Percentiles rank a stretch among this genome's conserved stretches.
These are phyloP conservation scores for Malus fusca DNA, from an alignment of 306 rosid species.

Conservation along the genomic window DNA sequence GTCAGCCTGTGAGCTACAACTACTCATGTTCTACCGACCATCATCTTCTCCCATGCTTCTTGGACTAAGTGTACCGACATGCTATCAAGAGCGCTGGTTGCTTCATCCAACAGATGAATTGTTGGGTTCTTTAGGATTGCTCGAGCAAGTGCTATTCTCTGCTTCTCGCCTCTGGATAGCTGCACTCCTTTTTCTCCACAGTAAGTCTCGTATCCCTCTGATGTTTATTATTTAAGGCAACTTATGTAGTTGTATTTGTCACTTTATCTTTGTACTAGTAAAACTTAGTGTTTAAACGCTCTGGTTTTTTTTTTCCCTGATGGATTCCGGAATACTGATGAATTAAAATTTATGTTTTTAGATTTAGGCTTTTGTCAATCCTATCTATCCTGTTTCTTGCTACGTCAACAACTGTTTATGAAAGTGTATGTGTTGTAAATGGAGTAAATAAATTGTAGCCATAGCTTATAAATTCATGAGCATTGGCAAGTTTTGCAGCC, in stretches of 20 bases:
- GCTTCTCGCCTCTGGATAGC: slow-evolving; percentile 80
- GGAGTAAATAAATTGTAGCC: not conserved
- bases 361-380: too few species aligned
- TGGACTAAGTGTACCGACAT: slow-evolving; percentile 64
- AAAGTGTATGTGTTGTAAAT: too few species aligned
- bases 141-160: slow-evolving; percentile 79
- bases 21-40: slow-evolving; percentile 69
- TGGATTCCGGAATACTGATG: too few species aligned
- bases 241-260: too few species aligned
- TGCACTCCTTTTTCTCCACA: slow-evolving; percentile 86
- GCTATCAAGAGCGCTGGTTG: slow-evolving; percentile 79
- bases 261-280: too few species aligned
- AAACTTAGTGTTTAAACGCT: too few species aligned
- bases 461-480: slow-evolving; percentile 73
- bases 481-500: slow-evolving; percentile 66
- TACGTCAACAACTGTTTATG: too few species aligned
- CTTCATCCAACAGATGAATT: slow-evolving; percentile 71
- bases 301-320: too few species aligned
- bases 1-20: slow-evolving; percentile 73
- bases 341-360: too few species aligned
- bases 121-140: slow-evolving; percentile 62
- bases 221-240: too few species aligned
- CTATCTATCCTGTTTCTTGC: too few species aligned
- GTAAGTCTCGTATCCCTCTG: slow-evolving; percentile 52
- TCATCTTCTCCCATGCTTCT: slow-evolving; percentile 66